Evolutionary conservation across 352 stramenopile species (phyloP).

Genomic region (Poterioochromonas sp.): DNA sequence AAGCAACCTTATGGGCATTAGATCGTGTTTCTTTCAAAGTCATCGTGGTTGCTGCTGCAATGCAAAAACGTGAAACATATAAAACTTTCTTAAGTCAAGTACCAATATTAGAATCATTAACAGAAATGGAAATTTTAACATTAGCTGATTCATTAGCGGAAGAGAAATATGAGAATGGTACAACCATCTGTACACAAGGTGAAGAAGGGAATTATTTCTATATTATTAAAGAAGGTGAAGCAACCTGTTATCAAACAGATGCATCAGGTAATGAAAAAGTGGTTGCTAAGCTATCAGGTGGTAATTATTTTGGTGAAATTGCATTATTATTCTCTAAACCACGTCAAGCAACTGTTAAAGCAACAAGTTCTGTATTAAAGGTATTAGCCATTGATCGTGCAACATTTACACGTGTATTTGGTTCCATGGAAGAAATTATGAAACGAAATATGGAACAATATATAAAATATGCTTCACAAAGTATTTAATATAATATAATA

Average conservation of each 20-base stretch:
- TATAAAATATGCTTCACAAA: conserved; percentile 36
- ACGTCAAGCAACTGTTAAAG: conserved; percentile 73
- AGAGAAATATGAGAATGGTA: conserved; percentile 49
- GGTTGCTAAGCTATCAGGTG: conserved; percentile 52
- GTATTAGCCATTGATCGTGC: conserved; percentile 71
- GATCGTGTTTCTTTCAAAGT: conserved; percentile 73
- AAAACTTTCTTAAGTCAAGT: conserved; percentile 51
- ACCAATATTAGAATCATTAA: conserved; percentile 51
- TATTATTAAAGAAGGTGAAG: conserved; percentile 56
- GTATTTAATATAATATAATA: no score
- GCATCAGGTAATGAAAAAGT: conserved; percentile 44
- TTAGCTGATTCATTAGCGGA: conserved; percentile 56
- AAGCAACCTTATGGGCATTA: conserved; percentile 78
- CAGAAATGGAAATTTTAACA: conserved; percentile 55
- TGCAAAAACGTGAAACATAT: conserved; percentile 43
- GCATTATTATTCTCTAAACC: conserved; percentile 71
- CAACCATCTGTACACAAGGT: conserved; percentile 52
- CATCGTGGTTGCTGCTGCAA: conserved; percentile 29
- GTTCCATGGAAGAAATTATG: conserved; percentile 73
- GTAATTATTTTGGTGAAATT: conserved; percentile 66
- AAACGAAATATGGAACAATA: conserved; percentile 58
- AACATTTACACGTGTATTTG: conserved; percentile 73
- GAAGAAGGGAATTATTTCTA: conserved; percentile 58
- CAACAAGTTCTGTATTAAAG: conserved; percentile 57
- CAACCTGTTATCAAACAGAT: conserved; percentile 50